Percentiles rank a stretch among this genome's conserved stretches.
These are phyloP conservation scores for Penstemon newberryi DNA, from an alignment of 257 asterid species.

Conservation along the genomic window DNA sequence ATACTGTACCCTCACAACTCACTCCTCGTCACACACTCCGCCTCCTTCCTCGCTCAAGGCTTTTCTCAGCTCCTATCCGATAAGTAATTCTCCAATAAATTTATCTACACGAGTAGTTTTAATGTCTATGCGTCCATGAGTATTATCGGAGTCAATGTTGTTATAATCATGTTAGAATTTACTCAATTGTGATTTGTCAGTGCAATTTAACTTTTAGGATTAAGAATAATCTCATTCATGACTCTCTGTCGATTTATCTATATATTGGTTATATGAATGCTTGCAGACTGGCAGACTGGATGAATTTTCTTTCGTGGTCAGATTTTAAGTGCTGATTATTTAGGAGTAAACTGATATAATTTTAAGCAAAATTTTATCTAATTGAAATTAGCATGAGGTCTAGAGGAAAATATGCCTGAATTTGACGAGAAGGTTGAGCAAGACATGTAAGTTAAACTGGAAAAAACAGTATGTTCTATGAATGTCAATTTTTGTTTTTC, in stretches of 20 bases:
- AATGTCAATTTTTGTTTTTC: background rate
- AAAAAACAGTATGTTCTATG: background rate
- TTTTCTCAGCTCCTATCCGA: constrained; percentile 77
- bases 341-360: background rate
- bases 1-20: constrained; percentile 85
- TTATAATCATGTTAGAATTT: constrained; percentile 5
- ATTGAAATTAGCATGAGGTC: constrained; percentile 2
- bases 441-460: constrained; percentile 4
- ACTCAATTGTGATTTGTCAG: background rate
- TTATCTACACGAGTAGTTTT: constrained; percentile 13
- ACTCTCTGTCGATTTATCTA: constrained; percentile 8
- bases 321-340: background rate
- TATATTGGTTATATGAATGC: constrained; percentile 1
- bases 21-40: constrained; percentile 77
- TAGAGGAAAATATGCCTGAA: constrained; percentile 3
- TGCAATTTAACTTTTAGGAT: constrained; percentile 24
- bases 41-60: constrained; percentile 87
- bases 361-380: background rate
- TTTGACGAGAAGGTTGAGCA: constrained; percentile 2
- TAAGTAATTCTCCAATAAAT: constrained; percentile 46
- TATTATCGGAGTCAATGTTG: background rate
- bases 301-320: background rate
- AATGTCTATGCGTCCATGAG: background rate
- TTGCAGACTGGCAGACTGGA: background rate
- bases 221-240: background rate